A percentile compares a stretch with the other conserved stretches of the same genome.
Conservation (phyloP, 2,329 filamentous ascomycete species). For the Curvularia hawaiiensis region DNA sequence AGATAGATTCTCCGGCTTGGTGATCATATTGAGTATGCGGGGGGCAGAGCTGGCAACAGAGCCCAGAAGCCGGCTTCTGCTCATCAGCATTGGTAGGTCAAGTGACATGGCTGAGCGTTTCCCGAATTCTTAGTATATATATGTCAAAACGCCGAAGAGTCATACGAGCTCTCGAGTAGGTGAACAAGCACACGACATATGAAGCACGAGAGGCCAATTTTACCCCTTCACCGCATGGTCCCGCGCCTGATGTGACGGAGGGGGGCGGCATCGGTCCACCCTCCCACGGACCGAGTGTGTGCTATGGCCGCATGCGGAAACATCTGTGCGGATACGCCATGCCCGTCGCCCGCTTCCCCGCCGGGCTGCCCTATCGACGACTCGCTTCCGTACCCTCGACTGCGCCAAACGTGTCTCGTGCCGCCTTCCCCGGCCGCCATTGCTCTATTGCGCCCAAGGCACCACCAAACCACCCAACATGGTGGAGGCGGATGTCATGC, state of each 20-base stretch:
- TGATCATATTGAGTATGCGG: constrained; percentile 32
- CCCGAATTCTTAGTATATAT: constrained; percentile 25
- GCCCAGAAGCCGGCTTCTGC: constrained; percentile 22
- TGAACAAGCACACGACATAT: constrained; percentile 33
- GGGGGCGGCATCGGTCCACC: constrained; percentile 30
- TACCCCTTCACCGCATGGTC: constrained; percentile 39
- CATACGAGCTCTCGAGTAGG: constrained; percentile 26
- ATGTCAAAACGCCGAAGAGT: constrained; percentile 23
- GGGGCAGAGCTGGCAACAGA: constrained; percentile 23
- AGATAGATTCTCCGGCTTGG: constrained; percentile 27
- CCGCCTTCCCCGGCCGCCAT: constrained; percentile 39
- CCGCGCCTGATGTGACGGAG: constrained; percentile 33
- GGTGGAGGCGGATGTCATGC: constrained; percentile 28
- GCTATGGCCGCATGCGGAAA: constrained; percentile 25
- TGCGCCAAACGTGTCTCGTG: constrained; percentile 30
- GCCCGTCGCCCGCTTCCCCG: constrained; percentile 29
- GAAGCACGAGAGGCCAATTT: constrained; percentile 35
- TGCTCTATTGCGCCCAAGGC: neutral
- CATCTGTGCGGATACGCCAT: constrained; percentile 14
- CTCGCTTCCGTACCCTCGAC: constrained; percentile 17
- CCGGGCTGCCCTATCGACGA: constrained; percentile 25
- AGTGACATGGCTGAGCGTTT: constrained; percentile 28
- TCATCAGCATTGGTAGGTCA: constrained; percentile 25
- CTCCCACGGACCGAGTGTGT: constrained; percentile 30
- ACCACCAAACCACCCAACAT: constrained; percentile 24